Conservation (phyloP, 1,139 yeast genomes). For the Yamadazyma diddensiae region DNA sequence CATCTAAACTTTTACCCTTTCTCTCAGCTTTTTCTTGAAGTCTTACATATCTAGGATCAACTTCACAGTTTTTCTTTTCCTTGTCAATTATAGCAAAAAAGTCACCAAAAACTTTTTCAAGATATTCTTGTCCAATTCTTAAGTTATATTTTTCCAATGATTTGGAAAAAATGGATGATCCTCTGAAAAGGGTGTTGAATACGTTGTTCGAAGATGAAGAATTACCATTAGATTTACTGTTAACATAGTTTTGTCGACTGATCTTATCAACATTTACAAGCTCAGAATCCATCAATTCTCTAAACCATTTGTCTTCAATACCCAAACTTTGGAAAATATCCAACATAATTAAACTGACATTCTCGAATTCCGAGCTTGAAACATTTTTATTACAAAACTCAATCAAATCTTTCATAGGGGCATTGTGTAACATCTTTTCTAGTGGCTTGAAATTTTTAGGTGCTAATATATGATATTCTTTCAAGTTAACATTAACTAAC, state of each 20-base stretch:
- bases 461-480: slow-evolving; percentile 60
- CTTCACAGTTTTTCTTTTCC: slow-evolving; percentile 60
- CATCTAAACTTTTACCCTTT: slow-evolving; percentile 23
- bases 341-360: slow-evolving; percentile 50
- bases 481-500: slow-evolving; percentile 50
- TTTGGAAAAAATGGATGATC: slow-evolving; percentile 78
- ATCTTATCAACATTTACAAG: slow-evolving; percentile 45
- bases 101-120: slow-evolving; percentile 69
- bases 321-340: slow-evolving; percentile 67
- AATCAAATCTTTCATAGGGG: slow-evolving; percentile 50
- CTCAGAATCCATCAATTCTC: slow-evolving; percentile 64
- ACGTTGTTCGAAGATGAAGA: slow-evolving; percentile 37
- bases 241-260: slow-evolving; percentile 40
- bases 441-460: slow-evolving; percentile 56
- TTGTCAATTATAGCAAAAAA: slow-evolving; percentile 57
- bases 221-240: slow-evolving; percentile 11
- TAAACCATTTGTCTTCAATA: slow-evolving; percentile 67
- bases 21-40: slow-evolving; percentile 37
- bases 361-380: slow-evolving; percentile 50
- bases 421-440: slow-evolving; percentile 54
- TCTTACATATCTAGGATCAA: slow-evolving; percentile 62
- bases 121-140: slow-evolving; percentile 74
- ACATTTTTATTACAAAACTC: slow-evolving; percentile 43
- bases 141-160: slow-evolving; percentile 75
- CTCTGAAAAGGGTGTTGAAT: slow-evolving; percentile 77